Conservation (phyloP, 2,329 filamentous ascomycete species). For the Sphaerulina populicola region DNA sequence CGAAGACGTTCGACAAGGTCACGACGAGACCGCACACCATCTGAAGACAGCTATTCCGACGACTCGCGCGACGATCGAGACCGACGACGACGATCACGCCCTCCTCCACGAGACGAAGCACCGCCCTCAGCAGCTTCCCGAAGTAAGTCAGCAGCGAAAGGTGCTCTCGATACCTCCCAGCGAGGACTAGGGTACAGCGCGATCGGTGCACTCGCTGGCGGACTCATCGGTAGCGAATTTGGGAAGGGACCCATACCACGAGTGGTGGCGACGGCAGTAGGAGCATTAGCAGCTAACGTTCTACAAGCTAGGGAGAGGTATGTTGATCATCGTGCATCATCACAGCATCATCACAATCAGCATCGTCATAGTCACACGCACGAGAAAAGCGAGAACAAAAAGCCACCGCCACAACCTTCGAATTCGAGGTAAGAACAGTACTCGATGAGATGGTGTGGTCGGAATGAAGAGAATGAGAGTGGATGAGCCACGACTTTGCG, state of each 20-base stretch:
- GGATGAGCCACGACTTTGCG: not conserved
- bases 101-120: constrained; percentile 13
- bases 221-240: constrained; percentile 25
- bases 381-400: constrained; percentile 3
- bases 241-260: constrained; percentile 23
- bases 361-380: not conserved
- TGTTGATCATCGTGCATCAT: constrained; percentile 8
- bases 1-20: constrained; percentile 7
- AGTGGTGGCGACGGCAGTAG: constrained; percentile 24
- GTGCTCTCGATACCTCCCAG: constrained; percentile 25
- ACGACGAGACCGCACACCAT: constrained; percentile 11
- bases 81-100: constrained; percentile 15
- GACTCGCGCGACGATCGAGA: constrained; percentile 17
- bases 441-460: constrained; percentile 11
- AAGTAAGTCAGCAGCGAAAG: constrained; percentile 26
- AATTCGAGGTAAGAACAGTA: constrained; percentile 20
- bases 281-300: constrained; percentile 27
- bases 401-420: constrained; percentile 14
- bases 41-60: constrained; percentile 13
- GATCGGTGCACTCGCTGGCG: constrained; percentile 28
- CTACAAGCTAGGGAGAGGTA: constrained; percentile 29
- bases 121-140: constrained; percentile 12
- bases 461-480: not conserved
- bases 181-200: constrained; percentile 24
- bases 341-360: not conserved